phyloP scores from a whole-genome alignment of 2,329 filamentous ascomycete genomes.

The Cercospora berteroae region DNA sequence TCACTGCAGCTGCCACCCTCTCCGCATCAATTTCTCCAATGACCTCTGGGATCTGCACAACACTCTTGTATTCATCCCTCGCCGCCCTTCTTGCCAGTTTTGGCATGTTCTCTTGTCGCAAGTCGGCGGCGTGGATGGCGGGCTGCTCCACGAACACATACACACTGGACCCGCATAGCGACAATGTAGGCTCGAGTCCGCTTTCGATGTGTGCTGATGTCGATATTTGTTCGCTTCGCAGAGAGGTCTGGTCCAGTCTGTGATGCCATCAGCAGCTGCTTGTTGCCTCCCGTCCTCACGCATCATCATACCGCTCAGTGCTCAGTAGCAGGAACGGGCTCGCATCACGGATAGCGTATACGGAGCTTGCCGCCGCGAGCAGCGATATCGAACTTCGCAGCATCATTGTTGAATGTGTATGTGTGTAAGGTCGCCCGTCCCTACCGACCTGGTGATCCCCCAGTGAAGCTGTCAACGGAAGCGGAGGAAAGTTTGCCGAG shows the following conservation, averaged over 20 bases:
- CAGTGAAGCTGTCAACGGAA: not conserved
- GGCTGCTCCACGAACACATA: conserved; percentile 80
- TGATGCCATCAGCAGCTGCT: conserved; percentile 1
- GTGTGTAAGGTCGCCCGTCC: not conserved
- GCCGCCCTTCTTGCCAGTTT: conserved; percentile 54
- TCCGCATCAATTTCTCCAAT: conserved; percentile 49
- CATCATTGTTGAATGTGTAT: conserved; percentile 27
- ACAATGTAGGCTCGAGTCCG: conserved; percentile 43
- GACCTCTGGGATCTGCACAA: conserved; percentile 53
- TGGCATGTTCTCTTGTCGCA: conserved; percentile 49
- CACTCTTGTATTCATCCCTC: conserved; percentile 34
- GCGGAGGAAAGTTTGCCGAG: not conserved
- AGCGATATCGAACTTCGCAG: conserved; percentile 26
- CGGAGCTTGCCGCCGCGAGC: conserved; percentile 36
- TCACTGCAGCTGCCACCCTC: conserved; percentile 44
- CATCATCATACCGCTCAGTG: conserved; percentile 63
- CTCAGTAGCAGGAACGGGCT: conserved; percentile 82
- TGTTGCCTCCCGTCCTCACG: not conserved
- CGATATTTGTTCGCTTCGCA: conserved; percentile 28
- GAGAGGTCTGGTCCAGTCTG: conserved; percentile 11
- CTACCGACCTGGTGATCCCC: not conserved
- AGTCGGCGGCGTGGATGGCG: conserved; percentile 68
- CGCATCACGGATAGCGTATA: conserved; percentile 60
- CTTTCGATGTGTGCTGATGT: conserved; percentile 30
- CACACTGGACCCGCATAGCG: conserved; percentile 44